Evolutionary conservation across 2,329 filamentous ascomycete species (phyloP).

Genomic region (Verticillium klebahnii): DNA sequence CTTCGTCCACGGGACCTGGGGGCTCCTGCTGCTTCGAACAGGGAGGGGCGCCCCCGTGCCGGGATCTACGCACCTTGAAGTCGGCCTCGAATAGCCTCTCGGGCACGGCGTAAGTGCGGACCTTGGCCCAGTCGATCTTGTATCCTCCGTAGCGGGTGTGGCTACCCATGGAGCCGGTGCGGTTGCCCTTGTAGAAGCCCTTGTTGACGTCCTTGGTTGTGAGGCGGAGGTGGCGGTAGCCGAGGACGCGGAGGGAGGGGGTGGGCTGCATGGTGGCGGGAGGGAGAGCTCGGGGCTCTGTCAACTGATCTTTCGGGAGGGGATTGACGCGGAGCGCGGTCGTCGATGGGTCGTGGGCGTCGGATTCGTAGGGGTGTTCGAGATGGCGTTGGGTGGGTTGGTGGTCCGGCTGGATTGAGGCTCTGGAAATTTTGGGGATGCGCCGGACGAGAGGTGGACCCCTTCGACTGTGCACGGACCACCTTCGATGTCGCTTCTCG

Average conservation of each 20-base stretch:
- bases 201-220: constrained; percentile 92
- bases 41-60: fast-evolving
- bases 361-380: not conserved
- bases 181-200: constrained; percentile 96
- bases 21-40: not conserved
- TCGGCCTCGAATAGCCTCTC: constrained; percentile 48
- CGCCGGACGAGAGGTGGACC: constrained; percentile 6
- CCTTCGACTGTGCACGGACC: not conserved
- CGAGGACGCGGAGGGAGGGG: constrained; percentile 58
- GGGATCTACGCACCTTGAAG: constrained; percentile 60
- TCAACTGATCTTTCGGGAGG: too few relatives aligned
- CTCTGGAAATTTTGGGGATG: constrained; percentile 12
- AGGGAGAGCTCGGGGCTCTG: not conserved
- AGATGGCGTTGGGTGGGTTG: not conserved
- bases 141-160: constrained; percentile 85
- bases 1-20: not conserved
- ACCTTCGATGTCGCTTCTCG: not conserved
- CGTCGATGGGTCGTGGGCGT: not conserved
- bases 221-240: constrained; percentile 70
- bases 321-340: not conserved
- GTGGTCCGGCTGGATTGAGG: not conserved
- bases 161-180: constrained; percentile 79
- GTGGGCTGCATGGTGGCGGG: constrained; percentile 58
- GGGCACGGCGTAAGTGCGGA: constrained; percentile 86
- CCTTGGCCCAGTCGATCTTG: constrained; percentile 77